Conservation (phyloP, 768 basidiomycete genomes). For the Termitomyces sp. region DNA sequence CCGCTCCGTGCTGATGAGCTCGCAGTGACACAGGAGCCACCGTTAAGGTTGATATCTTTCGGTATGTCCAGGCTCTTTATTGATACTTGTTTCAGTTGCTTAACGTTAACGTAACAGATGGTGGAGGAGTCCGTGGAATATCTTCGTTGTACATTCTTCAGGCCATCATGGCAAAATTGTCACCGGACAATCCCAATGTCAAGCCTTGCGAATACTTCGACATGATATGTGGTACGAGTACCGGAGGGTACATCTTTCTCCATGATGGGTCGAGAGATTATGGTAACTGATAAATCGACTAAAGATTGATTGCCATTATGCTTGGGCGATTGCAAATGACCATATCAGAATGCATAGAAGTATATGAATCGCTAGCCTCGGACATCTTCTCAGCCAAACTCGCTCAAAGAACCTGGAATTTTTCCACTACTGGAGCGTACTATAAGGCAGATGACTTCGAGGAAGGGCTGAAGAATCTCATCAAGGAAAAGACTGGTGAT, state of each 20-base stretch:
- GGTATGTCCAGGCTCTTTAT: constrained; percentile 12
- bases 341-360: constrained; percentile 25
- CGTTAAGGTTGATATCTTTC: constrained; percentile 23
- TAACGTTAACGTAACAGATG: constrained; percentile 14
- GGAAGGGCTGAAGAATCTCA: constrained; percentile 18
- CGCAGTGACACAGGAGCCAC: constrained; percentile 14
- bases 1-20: constrained; percentile 18
- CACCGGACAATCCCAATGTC: constrained; percentile 12
- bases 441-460: constrained; percentile 20
- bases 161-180: constrained; percentile 22
- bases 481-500: constrained; percentile 18
- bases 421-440: constrained; percentile 16
- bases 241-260: constrained; percentile 22
- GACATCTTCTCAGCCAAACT: constrained; percentile 21
- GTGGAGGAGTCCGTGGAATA: constrained; percentile 30
- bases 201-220: constrained; percentile 28
- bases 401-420: constrained; percentile 9
- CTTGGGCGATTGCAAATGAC: constrained; percentile 30
- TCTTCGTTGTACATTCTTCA: constrained; percentile 25
- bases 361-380: constrained; percentile 20
- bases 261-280: neutral
- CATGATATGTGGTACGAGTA: constrained; percentile 29
- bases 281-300: neutral
- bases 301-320: constrained; percentile 28
- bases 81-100: neutral